Evolutionary conservation across 768 basidiomycete genomes (phyloP), one percentile per base, ranked within the genome.

Genomic region (Tricholoma sp.): DNA sequence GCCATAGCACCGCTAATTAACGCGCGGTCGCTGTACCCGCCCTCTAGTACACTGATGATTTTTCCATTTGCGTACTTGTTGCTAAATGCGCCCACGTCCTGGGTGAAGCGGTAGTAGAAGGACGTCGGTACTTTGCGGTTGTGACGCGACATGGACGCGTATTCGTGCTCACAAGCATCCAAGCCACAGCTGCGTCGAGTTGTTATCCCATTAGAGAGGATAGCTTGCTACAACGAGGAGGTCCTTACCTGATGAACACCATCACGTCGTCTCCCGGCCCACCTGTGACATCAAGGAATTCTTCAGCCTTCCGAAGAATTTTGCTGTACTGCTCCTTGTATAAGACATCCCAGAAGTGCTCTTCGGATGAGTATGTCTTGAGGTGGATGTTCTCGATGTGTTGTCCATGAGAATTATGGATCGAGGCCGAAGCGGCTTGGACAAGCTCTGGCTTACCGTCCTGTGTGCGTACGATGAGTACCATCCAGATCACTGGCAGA

Each of bases 131-230:
- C 92, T 59, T 88, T 88, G n/a, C 94, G 85, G 36, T 83, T 80
- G 66, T 99, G 95, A 13, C 96, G 77, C 24, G 91, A 93, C 96
- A 99, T 99, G 3, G 84, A 86, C 11, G 82, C 74, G 59, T 88
- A 85, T 66, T 99, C 96, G 64, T 97, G 93, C 65, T 94, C 89
- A 52, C 87, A 91, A 0, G 95, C 95, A 62, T 99, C 96, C 73
- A 98, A 94, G 1, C 96, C 96, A 59, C 91, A 92, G 61, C 94
- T 95, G 60, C 31, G 32, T 18, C n/a, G 0, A 37, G 24, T 24
- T 24, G 24, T 24, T 24, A 24, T 24, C 24, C 24, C 24, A 24
- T 24, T 24, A 24, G 24, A 24, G 24, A 24, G 24, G 24, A 24
- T 2, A 24, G 24, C 24, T 24, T 24, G 24, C 24, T 24, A 24